Conservation (phyloP, 139 green algal species). For the Tetraselmis striata region DNA sequence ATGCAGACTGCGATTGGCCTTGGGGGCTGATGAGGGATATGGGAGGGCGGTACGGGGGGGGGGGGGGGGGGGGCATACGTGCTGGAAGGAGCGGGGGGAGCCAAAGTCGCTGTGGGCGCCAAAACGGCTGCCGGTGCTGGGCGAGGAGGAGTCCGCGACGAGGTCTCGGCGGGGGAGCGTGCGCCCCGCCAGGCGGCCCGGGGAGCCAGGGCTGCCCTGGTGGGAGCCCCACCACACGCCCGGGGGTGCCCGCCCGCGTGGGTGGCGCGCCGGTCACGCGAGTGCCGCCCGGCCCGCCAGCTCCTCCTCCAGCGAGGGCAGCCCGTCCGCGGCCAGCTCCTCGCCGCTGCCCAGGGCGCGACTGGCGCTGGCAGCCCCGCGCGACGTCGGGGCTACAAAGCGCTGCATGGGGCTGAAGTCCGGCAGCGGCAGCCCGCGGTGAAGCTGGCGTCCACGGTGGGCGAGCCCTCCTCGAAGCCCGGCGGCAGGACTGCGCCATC, state of each 20-base stretch:
- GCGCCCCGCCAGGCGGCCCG: too few species aligned
- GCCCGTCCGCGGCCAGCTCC: neutral
- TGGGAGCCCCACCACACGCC: neutral
- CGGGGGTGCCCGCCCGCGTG: neutral
- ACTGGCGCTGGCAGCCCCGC: neutral
- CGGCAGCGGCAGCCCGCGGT: neutral
- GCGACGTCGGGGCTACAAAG: neutral
- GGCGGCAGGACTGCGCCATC: too few species aligned
- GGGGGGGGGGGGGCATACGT: neutral
- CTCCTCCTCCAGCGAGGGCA: neutral
- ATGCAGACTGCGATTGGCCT: too few species aligned
- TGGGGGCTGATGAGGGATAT: too few species aligned
- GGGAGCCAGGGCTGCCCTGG: neutral
- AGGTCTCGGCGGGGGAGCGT: neutral
- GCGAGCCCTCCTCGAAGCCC: too few species aligned
- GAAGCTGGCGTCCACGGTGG: neutral
- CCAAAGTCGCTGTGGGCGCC: neutral
- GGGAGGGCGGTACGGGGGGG: neutral
- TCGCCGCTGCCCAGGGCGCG: too few species aligned
- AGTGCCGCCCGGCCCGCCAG: neutral
- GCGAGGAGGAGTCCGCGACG: neutral
- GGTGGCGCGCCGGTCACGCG: neutral
- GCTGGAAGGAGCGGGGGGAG: neutral
- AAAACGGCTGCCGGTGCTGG: neutral
- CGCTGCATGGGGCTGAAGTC: neutral